Percentiles rank a stretch among this genome's conserved stretches.
Evolutionary conservation across 805 yeast species (phyloP).

Genomic region (Kodamaea lidongshanica): DNA sequence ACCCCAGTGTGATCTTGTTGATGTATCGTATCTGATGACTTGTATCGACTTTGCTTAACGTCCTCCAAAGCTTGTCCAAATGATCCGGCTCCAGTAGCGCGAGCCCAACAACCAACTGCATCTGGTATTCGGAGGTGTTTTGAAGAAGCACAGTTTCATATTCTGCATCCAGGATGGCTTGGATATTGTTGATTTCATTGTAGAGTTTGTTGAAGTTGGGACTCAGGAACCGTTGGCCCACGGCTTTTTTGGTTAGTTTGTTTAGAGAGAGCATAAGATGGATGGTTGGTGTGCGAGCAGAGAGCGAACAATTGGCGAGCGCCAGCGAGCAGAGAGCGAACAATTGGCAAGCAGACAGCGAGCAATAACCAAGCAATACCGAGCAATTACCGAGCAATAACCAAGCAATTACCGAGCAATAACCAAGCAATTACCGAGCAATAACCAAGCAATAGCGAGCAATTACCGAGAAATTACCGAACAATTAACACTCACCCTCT

Average conservation of each 20-base stretch:
- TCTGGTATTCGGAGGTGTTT: constrained; percentile 9
- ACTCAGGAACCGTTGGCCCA: constrained; percentile 16
- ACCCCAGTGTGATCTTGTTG: constrained; percentile 1
- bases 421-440: too few relatives aligned
- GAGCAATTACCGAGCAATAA: not conserved
- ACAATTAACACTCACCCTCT: too few relatives aligned
- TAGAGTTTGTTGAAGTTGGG: constrained; percentile 23
- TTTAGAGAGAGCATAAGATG: constrained; percentile 8
- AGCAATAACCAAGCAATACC: too few relatives aligned
- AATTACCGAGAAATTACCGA: constrained; percentile 1
- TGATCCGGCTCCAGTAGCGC: constrained; percentile 15
- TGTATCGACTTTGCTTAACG: constrained; percentile 11
- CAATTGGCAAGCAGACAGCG: constrained; percentile 1
- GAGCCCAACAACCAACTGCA: constrained; percentile 14
- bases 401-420: not conserved
- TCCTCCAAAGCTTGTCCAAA: constrained; percentile 19
- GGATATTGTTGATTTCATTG: constrained; percentile 21
- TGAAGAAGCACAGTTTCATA: constrained; percentile 23
- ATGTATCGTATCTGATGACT: constrained; percentile 13
- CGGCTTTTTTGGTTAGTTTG: constrained; percentile 18
- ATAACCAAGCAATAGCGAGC: constrained; percentile 1
- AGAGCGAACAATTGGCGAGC: not conserved
- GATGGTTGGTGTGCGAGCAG: not conserved
- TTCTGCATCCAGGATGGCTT: constrained; percentile 19
- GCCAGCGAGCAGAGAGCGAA: not conserved